phyloP scores from a whole-genome alignment of 768 basidiomycete species.

The Leccinum disarticulatum region DNA sequence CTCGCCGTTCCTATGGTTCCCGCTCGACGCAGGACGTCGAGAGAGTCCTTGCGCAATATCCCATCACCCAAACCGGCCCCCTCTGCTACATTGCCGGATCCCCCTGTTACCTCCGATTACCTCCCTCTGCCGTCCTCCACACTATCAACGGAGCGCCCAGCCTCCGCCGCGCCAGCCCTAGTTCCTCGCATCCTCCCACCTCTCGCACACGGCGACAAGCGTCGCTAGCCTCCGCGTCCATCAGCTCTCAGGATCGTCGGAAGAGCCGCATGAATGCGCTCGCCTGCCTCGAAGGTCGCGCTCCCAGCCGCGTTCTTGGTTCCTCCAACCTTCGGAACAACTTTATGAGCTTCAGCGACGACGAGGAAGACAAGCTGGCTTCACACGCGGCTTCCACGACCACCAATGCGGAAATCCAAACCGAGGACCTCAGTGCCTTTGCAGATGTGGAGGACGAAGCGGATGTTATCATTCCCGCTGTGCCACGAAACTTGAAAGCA shows the following conservation, averaged over 20 bases:
- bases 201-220: slow-evolving; percentile 16
- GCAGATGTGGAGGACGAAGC: slow-evolving; percentile 36
- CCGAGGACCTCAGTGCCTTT: slow-evolving; percentile 25
- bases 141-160: slow-evolving; percentile 10
- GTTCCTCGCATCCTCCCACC: slow-evolving; percentile 16
- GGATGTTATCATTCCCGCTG: slow-evolving; percentile 22
- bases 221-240: slow-evolving; percentile 34
- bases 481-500: slow-evolving; percentile 7
- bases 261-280: slow-evolving; percentile 60
- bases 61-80: slow-evolving; percentile 64
- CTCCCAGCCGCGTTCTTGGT: slow-evolving; percentile 20
- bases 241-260: slow-evolving; percentile 46
- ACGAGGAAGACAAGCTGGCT: slow-evolving; percentile 47
- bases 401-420: slow-evolving; percentile 14
- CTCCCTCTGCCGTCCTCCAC: not conserved
- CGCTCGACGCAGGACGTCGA: slow-evolving; percentile 34
- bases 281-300: slow-evolving; percentile 60
- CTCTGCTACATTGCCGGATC: slow-evolving; percentile 48
- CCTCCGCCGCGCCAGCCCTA: slow-evolving; percentile 17
- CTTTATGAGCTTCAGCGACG: slow-evolving; percentile 70
- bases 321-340: slow-evolving; percentile 36
- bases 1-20: slow-evolving; percentile 7
- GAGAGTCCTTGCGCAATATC: slow-evolving; percentile 46
- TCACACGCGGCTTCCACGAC: slow-evolving; percentile 3
- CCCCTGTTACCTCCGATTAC: slow-evolving; percentile 28